Evolutionary conservation across 352 stramenopile species (phyloP), one percentile per base, ranked within the genome.

Genomic region (Phytophthora agathidicida): DNA sequence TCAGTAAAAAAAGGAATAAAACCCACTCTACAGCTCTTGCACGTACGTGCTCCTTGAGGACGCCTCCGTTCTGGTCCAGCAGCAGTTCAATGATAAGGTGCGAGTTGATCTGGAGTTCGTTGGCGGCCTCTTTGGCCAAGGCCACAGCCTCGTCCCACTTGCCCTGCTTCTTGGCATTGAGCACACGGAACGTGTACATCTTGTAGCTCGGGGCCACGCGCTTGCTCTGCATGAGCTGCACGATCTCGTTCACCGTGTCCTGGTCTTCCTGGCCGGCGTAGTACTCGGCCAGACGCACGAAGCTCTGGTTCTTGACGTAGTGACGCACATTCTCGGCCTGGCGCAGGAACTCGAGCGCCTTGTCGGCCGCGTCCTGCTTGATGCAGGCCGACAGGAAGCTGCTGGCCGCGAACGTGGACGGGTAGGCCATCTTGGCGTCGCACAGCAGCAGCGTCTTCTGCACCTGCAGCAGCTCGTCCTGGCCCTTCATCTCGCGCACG

Each of bases 231-330:
- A 92, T 79, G 49, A 93, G 60, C 22, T 53, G 7, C 42, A 82
- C 58, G 46, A 94, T 71, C 60, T 91, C 75, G 14, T 91, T 58
- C 28, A 91, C 86, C 2, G 65, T 60, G 4, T 78, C 72, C 48
- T 88, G 76, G 14, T 91, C 65, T 26, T 77, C 60, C 42, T 80
- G 60, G 9, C 70, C 59, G 10, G 67, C 80, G 51, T 75, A 92
- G 68, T 91, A 66, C 62, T 77, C 60, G n/a, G 83, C 85, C 22
- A 94, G 65, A 23, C 83, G 83, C 56, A 92, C 77, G 35, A 90
- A 70, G 63, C 80, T 93, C 51, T 88, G 78, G 70, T 84, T 92
- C 52, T 80, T 85, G 11, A 94, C 65, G 67, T 93, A 91, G 66
- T 88, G 75, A 45, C 77, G 76, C 60, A 90, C 52, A 48, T 91